Percentiles rank a stretch among this genome's conserved stretches.
These are phyloP conservation scores for Phaeolepiota aurea DNA, from an alignment of 768 basidiomycete species.

Conservation along the genomic window DNA sequence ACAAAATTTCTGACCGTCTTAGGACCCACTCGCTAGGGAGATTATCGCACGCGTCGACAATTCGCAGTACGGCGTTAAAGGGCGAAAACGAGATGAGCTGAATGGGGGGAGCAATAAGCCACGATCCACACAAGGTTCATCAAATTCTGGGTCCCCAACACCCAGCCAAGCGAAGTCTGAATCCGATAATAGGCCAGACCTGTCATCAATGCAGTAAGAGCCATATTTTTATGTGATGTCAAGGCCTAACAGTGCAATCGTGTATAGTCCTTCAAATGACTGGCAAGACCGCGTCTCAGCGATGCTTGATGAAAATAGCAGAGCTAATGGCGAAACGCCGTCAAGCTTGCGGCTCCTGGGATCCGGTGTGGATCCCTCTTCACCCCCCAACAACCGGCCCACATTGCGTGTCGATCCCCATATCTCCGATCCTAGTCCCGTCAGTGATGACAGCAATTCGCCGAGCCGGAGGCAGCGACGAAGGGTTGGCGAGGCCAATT, in stretches of 20 bases:
- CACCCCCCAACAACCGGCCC: slow-evolving; percentile 3
- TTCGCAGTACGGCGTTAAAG: slow-evolving; percentile 70
- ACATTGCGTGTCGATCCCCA: slow-evolving; percentile 11
- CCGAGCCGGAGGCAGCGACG: slow-evolving; percentile 40
- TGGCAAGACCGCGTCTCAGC: slow-evolving; percentile 68
- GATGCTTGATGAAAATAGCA: slow-evolving; percentile 21
- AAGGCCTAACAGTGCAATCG: too few species aligned
- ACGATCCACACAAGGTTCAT: slow-evolving; percentile 10
- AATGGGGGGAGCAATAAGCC: slow-evolving; percentile 11
- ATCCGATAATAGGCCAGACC: slow-evolving; percentile 22
- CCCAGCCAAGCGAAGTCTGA: slow-evolving; percentile 15
- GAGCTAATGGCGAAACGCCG: slow-evolving; percentile 3
- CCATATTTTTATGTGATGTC: slow-evolving; percentile 5
- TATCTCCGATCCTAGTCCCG: slow-evolving; percentile 5
- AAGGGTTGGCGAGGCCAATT: slow-evolving; percentile 32
- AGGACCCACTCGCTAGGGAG: slow-evolving; percentile 75
- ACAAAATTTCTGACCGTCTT: too few species aligned
- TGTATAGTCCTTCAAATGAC: slow-evolving; percentile 63
- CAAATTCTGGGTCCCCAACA: slow-evolving; percentile 12
- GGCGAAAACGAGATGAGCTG: slow-evolving; percentile 42
- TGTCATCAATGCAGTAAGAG: slow-evolving; percentile 59
- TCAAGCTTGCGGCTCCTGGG: background rate
- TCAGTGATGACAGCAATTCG: slow-evolving; percentile 20
- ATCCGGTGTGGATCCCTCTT: background rate
- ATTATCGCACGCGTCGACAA: slow-evolving; percentile 78